A percentile compares a stretch with the other conserved stretches of the same genome.
Conservation (phyloP, 2,329 filamentous ascomycete species). For the Paramyrothecium roridum region DNA sequence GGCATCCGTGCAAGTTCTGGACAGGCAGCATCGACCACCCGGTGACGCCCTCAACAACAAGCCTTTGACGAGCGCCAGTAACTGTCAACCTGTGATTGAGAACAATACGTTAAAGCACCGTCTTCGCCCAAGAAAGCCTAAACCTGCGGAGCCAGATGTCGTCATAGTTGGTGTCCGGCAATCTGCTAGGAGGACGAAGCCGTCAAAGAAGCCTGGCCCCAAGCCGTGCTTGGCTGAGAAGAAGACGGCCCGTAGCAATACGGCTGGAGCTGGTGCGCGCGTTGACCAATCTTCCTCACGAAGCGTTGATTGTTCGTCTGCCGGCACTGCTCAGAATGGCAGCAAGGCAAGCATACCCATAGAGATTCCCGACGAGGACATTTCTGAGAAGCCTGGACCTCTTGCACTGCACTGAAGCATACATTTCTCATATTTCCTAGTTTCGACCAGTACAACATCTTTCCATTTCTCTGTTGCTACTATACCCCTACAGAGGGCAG, state of each 20-base stretch:
- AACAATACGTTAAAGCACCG: neutral
- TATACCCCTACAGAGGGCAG: neutral
- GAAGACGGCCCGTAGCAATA: neutral
- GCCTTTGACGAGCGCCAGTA: neutral
- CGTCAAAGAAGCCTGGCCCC: neutral
- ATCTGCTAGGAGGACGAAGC: neutral
- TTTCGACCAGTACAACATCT: too few species aligned
- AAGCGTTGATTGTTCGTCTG: neutral
- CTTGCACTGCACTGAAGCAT: too few species aligned
- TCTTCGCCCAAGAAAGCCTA: conserved; percentile 1
- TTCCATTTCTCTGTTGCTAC: neutral
- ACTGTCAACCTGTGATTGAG: neutral
- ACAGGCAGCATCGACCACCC: neutral
- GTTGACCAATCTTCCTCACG: neutral
- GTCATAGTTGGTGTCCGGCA: neutral
- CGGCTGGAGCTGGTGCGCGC: neutral
- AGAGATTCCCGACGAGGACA: neutral
- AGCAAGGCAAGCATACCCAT: neutral
- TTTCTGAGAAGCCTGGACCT: neutral
- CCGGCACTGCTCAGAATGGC: neutral
- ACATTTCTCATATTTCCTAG: too few species aligned
- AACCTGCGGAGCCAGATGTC: neutral
- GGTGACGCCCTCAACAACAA: neutral
- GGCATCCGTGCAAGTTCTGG: neutral
- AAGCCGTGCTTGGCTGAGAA: neutral